Base-by-base conservation (phyloP, 345 rosid species). In the Isatis tinctoria region DNA sequence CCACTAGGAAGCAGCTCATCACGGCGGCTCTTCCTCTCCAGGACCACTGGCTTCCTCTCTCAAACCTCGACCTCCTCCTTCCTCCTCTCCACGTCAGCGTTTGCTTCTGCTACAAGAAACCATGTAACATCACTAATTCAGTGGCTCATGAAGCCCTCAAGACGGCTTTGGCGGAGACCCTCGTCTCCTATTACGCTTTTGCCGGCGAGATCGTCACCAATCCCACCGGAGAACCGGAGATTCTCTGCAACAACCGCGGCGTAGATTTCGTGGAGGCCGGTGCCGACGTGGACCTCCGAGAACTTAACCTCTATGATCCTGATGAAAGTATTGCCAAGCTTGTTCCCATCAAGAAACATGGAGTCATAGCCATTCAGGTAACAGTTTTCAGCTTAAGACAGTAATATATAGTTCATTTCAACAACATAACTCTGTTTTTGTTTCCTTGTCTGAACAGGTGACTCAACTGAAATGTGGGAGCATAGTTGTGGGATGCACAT, bases 51-150 rank as follows among this genome's bases (percentile, higher is more conserved):
- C 84, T 93, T 39, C 97, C 93, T 5, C 79, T 85, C 61, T 90
- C 98, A 17, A 93, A 90, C 86, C 88, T 93, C 3, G 98, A 93
- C 85, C 74, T 93, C 74, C 85, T 90, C 35, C 81, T 93, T 30
- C 98, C 98, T 61, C 88, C 90, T 0, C 1, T 90, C 10, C 72
- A 88, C 17, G 86, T 90, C 14, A 75, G 81, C 24, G 83, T 89
- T 51, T 84, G 90, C 86, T 91, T 89, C 44, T 93, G 87, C 70
- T 93, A 87, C 83, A 72, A 78, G 79, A 70, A 76, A 63, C 71
- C 75, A 64, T 39, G n/a, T 64, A 12, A 27, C 30, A 7, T 44
- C 10, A 71, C 35, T 49, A 60, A 17, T 5, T 39, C 39, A 41
- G 79, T 83, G 3, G 83, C 66, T 51, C 70, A 72, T 8, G 78